Evolutionary conservation across 768 basidiomycete genomes (phyloP).

Genomic region (Amanita pallidorosea): DNA sequence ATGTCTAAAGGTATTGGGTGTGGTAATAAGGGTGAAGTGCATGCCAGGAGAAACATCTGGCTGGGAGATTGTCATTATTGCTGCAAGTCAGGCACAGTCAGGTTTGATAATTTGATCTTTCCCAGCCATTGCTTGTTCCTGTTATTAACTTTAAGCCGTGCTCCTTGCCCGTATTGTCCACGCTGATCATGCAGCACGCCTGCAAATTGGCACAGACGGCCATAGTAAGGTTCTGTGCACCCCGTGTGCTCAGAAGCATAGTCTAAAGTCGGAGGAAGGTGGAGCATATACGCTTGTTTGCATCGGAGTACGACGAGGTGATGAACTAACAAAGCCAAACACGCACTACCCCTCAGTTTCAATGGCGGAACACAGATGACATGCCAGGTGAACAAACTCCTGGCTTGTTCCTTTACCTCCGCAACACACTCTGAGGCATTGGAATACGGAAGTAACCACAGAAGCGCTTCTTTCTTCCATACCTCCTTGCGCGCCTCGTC

Average conservation of each 20-base stretch:
- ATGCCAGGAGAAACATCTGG: neutral
- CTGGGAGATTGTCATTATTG: neutral
- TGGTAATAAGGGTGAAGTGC: constrained; percentile 9
- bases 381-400: neutral
- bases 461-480: neutral
- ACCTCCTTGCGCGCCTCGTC: neutral
- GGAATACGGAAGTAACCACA: neutral
- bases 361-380: constrained; percentile 1
- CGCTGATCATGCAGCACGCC: too few relatives aligned
- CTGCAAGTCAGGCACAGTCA: neutral
- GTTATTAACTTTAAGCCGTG: neutral
- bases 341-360: neutral
- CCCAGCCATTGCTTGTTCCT: neutral
- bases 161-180: neutral
- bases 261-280: too few relatives aligned
- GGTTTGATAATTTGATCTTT: neutral
- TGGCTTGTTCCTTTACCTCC: neutral
- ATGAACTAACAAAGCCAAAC: neutral
- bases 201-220: too few relatives aligned
- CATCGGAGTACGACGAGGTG: neutral
- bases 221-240: neutral
- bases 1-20: constrained; percentile 11
- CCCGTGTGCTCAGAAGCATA: too few relatives aligned
- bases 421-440: neutral
- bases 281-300: neutral